Evolutionary conservation across 2,329 filamentous ascomycete genomes (phyloP).

Genomic region (Mariannaea sp.): DNA sequence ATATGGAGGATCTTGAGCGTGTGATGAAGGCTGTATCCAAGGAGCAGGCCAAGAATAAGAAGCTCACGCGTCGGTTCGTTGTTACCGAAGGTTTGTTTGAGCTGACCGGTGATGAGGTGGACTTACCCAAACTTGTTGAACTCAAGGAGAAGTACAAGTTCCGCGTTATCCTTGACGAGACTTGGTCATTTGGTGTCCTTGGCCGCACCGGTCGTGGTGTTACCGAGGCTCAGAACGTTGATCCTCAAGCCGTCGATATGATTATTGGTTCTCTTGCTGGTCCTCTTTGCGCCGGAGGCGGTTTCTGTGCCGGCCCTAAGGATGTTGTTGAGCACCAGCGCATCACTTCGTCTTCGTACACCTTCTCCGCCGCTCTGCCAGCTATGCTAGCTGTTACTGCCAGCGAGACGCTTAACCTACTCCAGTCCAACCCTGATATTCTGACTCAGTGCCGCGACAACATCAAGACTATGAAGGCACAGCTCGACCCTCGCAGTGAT

Average conservation of each 20-base stretch:
- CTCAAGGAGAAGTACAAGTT: conserved; percentile 98
- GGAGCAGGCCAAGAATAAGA: conserved; percentile 83
- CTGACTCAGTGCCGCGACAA: conserved; percentile 81
- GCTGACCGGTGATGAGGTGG: conserved; percentile 80
- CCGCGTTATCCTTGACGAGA: conserved; percentile 95
- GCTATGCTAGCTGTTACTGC: conserved; percentile 95
- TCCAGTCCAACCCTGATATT: conserved; percentile 87
- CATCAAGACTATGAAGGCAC: conserved; percentile 80
- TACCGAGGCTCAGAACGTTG: conserved; percentile 96
- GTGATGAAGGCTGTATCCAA: conserved; percentile 84
- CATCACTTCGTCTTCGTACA: conserved; percentile 89
- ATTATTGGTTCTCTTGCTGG: conserved; percentile 92
- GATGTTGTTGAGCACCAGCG: conserved; percentile 97
- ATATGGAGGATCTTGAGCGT: conserved; percentile 89
- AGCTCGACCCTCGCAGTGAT: conserved; percentile 90
- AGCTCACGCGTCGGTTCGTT: conserved; percentile 89
- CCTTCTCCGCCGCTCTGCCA: conserved; percentile 91
- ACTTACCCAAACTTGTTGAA: conserved; percentile 89
- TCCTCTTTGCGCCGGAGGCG: conserved; percentile 87
- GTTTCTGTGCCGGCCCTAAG: conserved; percentile 89
- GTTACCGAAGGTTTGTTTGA: conserved; percentile 96
- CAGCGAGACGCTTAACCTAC: conserved; percentile 83
- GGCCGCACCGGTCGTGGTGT: conserved; percentile 89
- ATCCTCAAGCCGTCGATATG: conserved; percentile 93
- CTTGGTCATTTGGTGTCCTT: conserved; percentile 94